phyloP scores from a whole-genome alignment of 371 early-diverging fungal genomes.

The Syncephalastrum contaminatum region DNA sequence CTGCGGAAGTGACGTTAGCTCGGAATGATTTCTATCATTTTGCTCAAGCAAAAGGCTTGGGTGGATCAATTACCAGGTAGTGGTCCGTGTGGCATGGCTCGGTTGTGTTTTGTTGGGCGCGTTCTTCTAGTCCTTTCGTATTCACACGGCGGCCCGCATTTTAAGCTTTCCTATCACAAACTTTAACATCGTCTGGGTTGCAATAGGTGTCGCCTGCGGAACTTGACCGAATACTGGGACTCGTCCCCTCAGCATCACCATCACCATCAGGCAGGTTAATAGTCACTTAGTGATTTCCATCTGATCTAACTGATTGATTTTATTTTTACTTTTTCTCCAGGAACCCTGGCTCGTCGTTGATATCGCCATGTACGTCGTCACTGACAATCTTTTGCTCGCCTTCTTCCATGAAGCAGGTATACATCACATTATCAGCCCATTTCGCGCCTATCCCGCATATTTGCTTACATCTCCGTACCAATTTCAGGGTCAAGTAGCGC shows the following conservation, averaged over 20 bases:
- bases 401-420: constrained; percentile 48
- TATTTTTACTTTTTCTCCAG: constrained; percentile 7
- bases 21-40: constrained; percentile 52
- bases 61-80: constrained; percentile 63
- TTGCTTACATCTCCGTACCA: neutral
- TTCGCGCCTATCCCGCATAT: constrained; percentile 2
- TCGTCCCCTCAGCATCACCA: neutral
- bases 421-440: constrained; percentile 6
- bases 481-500: constrained; percentile 2
- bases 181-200: constrained; percentile 7
- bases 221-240: constrained; percentile 1
- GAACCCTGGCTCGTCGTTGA: constrained; percentile 48
- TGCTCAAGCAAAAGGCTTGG: constrained; percentile 41
- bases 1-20: constrained; percentile 56
- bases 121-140: neutral
- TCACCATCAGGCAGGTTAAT: constrained; percentile 1
- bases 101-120: neutral
- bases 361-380: constrained; percentile 60
- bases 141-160: constrained; percentile 7
- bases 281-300: neutral
- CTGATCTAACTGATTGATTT: constrained; percentile 2
- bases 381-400: constrained; percentile 51
- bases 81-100: neutral
- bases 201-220: constrained; percentile 16
- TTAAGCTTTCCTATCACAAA: constrained; percentile 8